phyloP scores from a whole-genome alignment of 495 filamentous ascomycete genomes.

The Podospora fimiseda region DNA sequence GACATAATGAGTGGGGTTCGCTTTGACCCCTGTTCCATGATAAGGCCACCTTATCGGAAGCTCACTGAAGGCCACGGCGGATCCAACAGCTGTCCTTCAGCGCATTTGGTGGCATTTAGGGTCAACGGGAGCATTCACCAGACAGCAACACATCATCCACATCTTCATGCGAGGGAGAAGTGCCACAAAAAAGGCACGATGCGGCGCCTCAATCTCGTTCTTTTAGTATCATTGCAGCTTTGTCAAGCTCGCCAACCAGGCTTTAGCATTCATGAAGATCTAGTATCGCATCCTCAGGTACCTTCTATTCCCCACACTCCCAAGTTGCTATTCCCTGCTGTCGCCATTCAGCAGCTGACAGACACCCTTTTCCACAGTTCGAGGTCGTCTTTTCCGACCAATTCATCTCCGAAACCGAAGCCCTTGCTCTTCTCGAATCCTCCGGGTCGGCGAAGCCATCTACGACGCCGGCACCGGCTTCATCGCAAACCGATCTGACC shows the following conservation, averaged over 20 bases:
- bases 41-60: slow-evolving; percentile 25
- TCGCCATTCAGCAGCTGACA: too few relatives aligned
- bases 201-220: slow-evolving; percentile 39
- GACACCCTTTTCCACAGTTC: too few relatives aligned
- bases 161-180: slow-evolving; percentile 25
- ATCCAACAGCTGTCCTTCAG: slow-evolving; percentile 12
- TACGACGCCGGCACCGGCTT: slow-evolving; percentile 24
- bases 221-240: slow-evolving; percentile 36
- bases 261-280: slow-evolving; percentile 73
- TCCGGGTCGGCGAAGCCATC: slow-evolving; percentile 20
- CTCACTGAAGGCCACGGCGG: not conserved
- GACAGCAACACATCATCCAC: not conserved
- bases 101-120: not conserved
- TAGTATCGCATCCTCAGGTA: slow-evolving; percentile 90
- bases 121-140: slow-evolving; percentile 3
- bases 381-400: slow-evolving; percentile 72
- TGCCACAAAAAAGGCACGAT: slow-evolving; percentile 41
- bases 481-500: slow-evolving; percentile 32
- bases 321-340: too few relatives aligned
- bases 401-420: slow-evolving; percentile 66
- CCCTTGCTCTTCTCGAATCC: slow-evolving; percentile 49
- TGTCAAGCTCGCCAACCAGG: slow-evolving; percentile 37
- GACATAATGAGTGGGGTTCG: not conserved
- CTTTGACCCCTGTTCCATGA: slow-evolving; percentile 4
- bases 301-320: too few relatives aligned